phyloP scores from a whole-genome alignment of 352 stramenopile species.

The Globisporangium sylvaticum region DNA sequence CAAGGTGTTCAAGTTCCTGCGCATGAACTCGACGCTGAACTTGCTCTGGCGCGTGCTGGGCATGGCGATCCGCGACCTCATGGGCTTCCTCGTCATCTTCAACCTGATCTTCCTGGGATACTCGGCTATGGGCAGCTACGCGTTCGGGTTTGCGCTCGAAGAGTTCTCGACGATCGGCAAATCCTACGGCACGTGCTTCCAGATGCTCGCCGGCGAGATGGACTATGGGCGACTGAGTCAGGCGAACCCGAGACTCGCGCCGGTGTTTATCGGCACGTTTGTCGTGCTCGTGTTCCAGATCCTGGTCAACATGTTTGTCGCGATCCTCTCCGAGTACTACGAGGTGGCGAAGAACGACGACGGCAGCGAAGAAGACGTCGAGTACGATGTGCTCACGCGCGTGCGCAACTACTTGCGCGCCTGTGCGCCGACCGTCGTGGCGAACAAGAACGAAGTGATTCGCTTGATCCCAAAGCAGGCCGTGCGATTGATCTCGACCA shows the following conservation, averaged over 20 bases:
- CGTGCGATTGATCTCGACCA: conserved; percentile 84
- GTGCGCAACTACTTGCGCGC: conserved; percentile 73
- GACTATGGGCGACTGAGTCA: conserved; percentile 74
- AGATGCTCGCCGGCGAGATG: conserved; percentile 84
- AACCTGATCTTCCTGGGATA: conserved; percentile 86
- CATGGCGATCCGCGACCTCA: conserved; percentile 81
- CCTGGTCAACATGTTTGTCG: conserved; percentile 89
- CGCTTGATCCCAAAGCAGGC: conserved; percentile 65
- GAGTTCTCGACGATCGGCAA: conserved; percentile 83
- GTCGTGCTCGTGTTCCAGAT: conserved; percentile 86
- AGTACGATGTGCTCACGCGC: conserved; percentile 84
- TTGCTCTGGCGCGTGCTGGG: conserved; percentile 80
- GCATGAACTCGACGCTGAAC: conserved; percentile 88
- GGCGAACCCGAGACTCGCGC: conserved; percentile 74
- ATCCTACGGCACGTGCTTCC: conserved; percentile 83
- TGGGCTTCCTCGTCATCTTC: conserved; percentile 88
- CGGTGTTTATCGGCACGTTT: conserved; percentile 82
- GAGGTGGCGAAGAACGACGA: conserved; percentile 80
- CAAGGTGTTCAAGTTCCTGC: conserved; percentile 88
- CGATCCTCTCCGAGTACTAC: conserved; percentile 87
- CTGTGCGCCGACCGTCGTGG: conserved; percentile 74
- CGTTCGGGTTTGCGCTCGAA: conserved; percentile 78
- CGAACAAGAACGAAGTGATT: conserved; percentile 75
- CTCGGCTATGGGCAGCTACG: conserved; percentile 80
- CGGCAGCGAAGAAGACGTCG: conserved; percentile 60